phyloP scores from a whole-genome alignment of 2,329 filamentous ascomycete species.

The Paecilomyces fulvus region DNA sequence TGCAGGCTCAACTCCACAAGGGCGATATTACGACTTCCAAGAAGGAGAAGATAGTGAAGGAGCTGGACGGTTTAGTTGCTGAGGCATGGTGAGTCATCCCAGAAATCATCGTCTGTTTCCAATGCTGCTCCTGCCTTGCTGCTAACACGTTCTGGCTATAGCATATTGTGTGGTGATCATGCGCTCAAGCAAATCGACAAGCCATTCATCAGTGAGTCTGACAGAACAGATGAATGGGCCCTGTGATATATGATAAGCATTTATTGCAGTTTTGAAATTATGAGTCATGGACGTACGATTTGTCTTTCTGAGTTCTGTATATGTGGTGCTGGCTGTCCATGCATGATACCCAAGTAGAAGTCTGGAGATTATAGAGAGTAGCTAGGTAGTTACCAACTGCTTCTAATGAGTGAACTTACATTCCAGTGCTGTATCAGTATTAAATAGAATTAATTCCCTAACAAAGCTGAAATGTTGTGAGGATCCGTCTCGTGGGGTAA shows the following conservation, averaged over 20 bases:
- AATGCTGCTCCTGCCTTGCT: not conserved
- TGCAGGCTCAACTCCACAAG: constrained; percentile 75
- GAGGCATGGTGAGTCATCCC: constrained; percentile 65
- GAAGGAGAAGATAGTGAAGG: constrained; percentile 74
- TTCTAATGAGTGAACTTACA: not conserved
- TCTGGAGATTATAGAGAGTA: not conserved
- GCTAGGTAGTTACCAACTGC: not conserved
- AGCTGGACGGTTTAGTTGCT: constrained; percentile 86
- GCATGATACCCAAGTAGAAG: not conserved
- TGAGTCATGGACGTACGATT: not conserved
- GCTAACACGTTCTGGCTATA: constrained; percentile 31
- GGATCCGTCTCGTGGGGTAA: not conserved
- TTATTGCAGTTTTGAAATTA: not conserved
- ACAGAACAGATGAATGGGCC: constrained; percentile 75
- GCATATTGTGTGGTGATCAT: constrained; percentile 88
- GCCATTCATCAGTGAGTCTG: constrained; percentile 69
- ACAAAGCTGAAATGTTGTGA: not conserved
- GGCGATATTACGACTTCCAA: constrained; percentile 61
- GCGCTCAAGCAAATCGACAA: constrained; percentile 92
- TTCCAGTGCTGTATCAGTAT: not conserved
- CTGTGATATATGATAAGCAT: constrained; percentile 35
- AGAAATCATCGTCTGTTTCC: not conserved
- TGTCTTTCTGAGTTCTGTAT: not conserved
- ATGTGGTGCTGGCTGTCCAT: not conserved
- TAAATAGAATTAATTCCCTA: not conserved